Evolutionary conservation across 2,329 filamentous ascomycete species (phyloP), one percentile per base, ranked within the genome.

Genomic region (Neofusicoccum kwambonambiense): DNA sequence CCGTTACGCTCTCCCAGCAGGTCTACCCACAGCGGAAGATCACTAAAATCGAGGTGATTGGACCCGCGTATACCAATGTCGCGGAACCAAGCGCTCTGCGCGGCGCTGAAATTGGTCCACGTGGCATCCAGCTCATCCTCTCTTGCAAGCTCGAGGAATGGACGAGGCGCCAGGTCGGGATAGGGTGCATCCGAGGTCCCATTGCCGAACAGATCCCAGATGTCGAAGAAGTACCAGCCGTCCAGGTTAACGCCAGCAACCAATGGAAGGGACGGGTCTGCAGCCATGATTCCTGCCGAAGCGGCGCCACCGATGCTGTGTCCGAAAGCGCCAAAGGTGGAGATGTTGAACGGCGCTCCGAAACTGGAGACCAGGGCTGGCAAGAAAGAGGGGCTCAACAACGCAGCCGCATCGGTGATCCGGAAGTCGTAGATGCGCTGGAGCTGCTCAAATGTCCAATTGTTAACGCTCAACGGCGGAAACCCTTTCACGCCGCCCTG

Each of bases 11-110:
- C 31, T 13, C 68, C 70, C 34, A 69, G 63, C 9, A 71, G 49
- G 61, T 74, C 71, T 0, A 72, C 68, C 69, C 71, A 71, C 12
- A 68, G 49, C 19, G 65, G 64, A 13, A 74, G 17, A 65, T 74
- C 72, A 12, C 67, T 65, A 42, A 69, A 72, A 31, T 72, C 69
- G 15, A 69, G 66, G 60, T 74, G 72, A 15, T 27, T 39, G 0
- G 66, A 64, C 1, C 71, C 69, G 0, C 56, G 66, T 15, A 73
- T 63, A 17, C 67, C 70, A 17, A 71, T 37, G 67, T 68, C 70
- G 17, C 69, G 63, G 47, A 66, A 68, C 71, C 71, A 73, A 8
- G 70, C 71, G 12, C 67, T 65, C 62, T 72, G 69, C 27, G 68
- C 69, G 1, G 47, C 39, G 3, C 67, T 67, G 22, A 74, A 74